A percentile compares a stretch with the other conserved stretches of the same genome.
Evolutionary conservation across 768 basidiomycete genomes (phyloP).

Genomic region (Lactarius trivialis): DNA sequence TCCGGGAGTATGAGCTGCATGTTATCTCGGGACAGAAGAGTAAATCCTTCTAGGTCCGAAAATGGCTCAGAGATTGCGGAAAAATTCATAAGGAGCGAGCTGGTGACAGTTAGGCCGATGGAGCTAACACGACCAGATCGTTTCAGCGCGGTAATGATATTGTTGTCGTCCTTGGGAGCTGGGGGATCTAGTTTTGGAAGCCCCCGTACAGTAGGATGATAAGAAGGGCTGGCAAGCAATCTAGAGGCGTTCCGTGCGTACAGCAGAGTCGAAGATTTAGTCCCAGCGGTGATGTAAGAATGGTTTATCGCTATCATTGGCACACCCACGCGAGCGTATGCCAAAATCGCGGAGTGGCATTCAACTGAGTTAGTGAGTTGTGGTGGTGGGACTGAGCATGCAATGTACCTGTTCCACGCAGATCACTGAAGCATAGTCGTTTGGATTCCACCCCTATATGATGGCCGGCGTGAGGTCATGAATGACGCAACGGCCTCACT

Average conservation of each 20-base stretch:
- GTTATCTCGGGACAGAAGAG: no score
- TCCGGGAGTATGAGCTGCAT: no score
- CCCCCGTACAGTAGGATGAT: neutral
- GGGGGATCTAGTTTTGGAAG: neutral
- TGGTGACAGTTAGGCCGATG: no score
- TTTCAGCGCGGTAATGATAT: no score
- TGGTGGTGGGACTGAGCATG: neutral
- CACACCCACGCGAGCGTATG: neutral
- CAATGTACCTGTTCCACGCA: neutral
- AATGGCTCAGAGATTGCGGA: no score
- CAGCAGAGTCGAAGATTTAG: neutral
- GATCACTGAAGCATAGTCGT: neutral
- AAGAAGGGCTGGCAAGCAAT: neutral
- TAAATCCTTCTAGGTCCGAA: no score
- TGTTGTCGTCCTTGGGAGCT: neutral
- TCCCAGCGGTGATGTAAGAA: neutral
- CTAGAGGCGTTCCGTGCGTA: neutral
- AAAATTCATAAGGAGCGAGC: no score
- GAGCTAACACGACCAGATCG: no score
- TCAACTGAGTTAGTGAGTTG: neutral
- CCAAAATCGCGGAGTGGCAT: neutral
- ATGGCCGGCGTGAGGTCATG: neutral
- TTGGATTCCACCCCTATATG: neutral
- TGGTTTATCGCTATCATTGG: neutral
- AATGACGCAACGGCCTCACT: neutral